A percentile compares a stretch with the other conserved stretches of the same genome.
These are phyloP conservation scores for Aspergillus bombycis DNA, from an alignment of 2,329 filamentous ascomycete species.

Conservation along the genomic window DNA sequence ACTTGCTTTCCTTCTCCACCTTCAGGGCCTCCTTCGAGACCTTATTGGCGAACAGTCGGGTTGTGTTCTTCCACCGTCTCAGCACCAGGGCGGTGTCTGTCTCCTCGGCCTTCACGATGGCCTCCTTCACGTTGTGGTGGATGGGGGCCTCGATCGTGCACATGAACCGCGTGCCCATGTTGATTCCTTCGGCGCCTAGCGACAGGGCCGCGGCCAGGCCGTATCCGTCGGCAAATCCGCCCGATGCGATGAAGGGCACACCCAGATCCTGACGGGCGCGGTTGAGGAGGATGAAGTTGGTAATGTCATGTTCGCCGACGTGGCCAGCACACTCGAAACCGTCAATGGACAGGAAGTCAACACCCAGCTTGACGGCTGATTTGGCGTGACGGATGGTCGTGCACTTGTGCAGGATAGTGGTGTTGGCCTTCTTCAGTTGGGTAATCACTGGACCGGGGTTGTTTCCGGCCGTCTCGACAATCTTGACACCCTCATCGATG, in stretches of 20 bases:
- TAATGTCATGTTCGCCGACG: constrained; percentile 58
- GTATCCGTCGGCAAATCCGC: constrained; percentile 92
- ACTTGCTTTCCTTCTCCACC: constrained; percentile 79
- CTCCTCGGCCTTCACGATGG: constrained; percentile 86
- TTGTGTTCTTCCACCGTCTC: constrained; percentile 90
- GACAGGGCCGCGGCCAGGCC: constrained; percentile 88
- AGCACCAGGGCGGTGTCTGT: constrained; percentile 88
- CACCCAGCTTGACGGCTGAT: constrained; percentile 88
- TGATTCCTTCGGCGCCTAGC: constrained; percentile 89
- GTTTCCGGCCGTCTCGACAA: constrained; percentile 94
- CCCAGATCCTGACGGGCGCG: constrained; percentile 80
- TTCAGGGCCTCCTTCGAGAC: constrained; percentile 78
- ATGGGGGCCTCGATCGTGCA: constrained; percentile 92
- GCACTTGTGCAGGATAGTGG: constrained; percentile 92
- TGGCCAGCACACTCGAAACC: constrained; percentile 93
- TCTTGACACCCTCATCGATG: constrained; percentile 87
- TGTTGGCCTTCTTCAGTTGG: constrained; percentile 78
- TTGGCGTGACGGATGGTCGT: constrained; percentile 93
- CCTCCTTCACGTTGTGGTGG: constrained; percentile 89
- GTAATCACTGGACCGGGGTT: constrained; percentile 86
- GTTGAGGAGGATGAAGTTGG: constrained; percentile 69
- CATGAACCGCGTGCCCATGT: constrained; percentile 99
- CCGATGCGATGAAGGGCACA: constrained; percentile 92
- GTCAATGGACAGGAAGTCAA: constrained; percentile 95
- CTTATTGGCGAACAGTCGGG: constrained; percentile 85